These are phyloP conservation scores for Schizonepeta tenuifolia DNA, from an alignment of 257 asterid species.

Conservation along the genomic window DNA sequence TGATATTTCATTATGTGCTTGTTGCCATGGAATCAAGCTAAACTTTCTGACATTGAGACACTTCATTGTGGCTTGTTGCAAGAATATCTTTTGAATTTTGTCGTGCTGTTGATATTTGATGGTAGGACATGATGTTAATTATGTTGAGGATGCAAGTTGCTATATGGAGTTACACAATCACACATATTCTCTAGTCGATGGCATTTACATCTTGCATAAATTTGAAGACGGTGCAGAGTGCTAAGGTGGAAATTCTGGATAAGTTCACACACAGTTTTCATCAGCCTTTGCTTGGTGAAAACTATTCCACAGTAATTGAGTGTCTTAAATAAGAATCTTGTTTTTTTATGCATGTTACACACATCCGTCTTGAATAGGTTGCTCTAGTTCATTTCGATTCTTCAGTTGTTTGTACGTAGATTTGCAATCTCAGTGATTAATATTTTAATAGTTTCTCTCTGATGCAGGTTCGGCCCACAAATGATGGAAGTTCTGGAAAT, in stretches of 20 bases:
- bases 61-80: slow-evolving; percentile 9
- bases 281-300: not conserved
- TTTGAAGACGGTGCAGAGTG: not conserved
- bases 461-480: slow-evolving; percentile 57
- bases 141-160: slow-evolving; percentile 17
- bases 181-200: not conserved
- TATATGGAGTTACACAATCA: not conserved
- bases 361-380: not conserved
- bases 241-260: slow-evolving; percentile 1
- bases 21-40: not conserved
- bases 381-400: slow-evolving; percentile 14
- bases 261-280: not conserved
- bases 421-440: slow-evolving; percentile 7
- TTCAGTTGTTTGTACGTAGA: not conserved
- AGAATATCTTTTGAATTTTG: not conserved
- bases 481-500: slow-evolving; percentile 53
- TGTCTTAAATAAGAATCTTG: not conserved
- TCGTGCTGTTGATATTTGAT: slow-evolving; percentile 11
- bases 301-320: not conserved
- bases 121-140: slow-evolving; percentile 3
- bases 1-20: not conserved
- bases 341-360: not conserved
- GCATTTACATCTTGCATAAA: not conserved
- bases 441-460: slow-evolving; percentile 26
- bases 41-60: not conserved